Base-by-base conservation (phyloP, 139 green algal genomes). In the Chlamydomonas schloesseri region DNA sequence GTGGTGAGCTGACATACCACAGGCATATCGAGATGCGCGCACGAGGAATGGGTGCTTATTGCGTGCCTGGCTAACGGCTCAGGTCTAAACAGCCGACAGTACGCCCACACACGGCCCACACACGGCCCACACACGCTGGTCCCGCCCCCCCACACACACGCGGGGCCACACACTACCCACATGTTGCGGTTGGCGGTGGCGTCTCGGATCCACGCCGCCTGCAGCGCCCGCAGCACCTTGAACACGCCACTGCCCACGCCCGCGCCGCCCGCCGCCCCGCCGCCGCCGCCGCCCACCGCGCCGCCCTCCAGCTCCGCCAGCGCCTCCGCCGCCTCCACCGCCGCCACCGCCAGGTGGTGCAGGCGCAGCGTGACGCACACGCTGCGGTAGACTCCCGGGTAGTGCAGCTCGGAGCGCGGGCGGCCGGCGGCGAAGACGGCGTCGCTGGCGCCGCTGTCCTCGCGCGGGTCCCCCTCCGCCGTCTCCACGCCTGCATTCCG, bases 361-460 rank as follows among this genome's bases (percentile, higher is more conserved):
- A 98, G 88, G 79, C 91, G 87, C 60, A 99, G 89, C 90, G 97
- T 93, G 64, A 98, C 93, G 84, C 94, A 96, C 42, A 99, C 93
- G 74, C 84, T 93, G 36, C 96, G 88, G 92, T 99, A 98, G 5
- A 91, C 95, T 10, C 97, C 97, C 18, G 95, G 91, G 34, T 88
- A 92, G 24, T 75, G 65, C 57, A 98, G 69, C 78, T 84, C 78
- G 64, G 33, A 47, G 29, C 64, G 64, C 29, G 78, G 78, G 11
- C 70, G 81, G 28, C 69, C 65, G 33, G 69, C 71, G 46, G 36
- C 37, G 72, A 20, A n/a, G 8, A 72, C 58, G 23, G 62, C 73
- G 18, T 89, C 84, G 24, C 65, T 17, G 37, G 76, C 68, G 34
- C 70, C 81, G 20, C 31, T 46, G 46, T 71, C 85, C 58, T 82